Percentiles rank a stretch among this genome's conserved stretches.
Evolutionary conservation across 495 filamentous ascomycete species (phyloP).

Genomic region (Filosporella fistucella): DNA sequence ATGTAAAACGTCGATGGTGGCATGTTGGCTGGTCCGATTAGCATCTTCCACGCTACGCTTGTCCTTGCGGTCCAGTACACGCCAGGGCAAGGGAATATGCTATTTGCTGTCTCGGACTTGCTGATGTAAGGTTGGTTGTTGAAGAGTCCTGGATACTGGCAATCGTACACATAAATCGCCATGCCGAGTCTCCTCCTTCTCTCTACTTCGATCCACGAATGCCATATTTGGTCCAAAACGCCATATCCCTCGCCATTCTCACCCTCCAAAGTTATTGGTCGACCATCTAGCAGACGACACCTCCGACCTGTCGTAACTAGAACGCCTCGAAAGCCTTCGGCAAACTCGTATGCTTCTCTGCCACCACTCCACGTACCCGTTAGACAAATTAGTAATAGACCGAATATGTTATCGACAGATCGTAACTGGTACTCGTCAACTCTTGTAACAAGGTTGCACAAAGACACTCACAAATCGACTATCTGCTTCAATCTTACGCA

Average conservation of each 20-base stretch:
- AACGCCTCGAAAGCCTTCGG: background rate
- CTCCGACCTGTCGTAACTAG: background rate
- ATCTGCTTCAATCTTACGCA: background rate
- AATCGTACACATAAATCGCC: background rate
- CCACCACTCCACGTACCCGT: background rate
- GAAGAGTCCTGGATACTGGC: background rate
- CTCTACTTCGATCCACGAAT: background rate
- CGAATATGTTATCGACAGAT: background rate
- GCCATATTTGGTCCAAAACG: background rate
- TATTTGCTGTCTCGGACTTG: background rate
- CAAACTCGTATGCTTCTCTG: background rate
- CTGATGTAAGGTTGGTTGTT: conserved; percentile 1
- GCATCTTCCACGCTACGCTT: conserved; percentile 1
- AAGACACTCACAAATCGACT: background rate
- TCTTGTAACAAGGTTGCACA: background rate
- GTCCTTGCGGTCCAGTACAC: background rate
- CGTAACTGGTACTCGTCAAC: background rate
- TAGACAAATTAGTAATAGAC: background rate
- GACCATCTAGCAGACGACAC: background rate
- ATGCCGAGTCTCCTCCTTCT: background rate
- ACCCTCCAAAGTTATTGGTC: no score
- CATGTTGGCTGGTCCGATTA: conserved; percentile 1
- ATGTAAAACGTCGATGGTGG: background rate
- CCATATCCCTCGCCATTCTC: background rate
- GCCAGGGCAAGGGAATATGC: background rate